Base-by-base conservation (phyloP, 1,284 basidiomycete genomes). In the Neotropicomus parvogracilis region DNA sequence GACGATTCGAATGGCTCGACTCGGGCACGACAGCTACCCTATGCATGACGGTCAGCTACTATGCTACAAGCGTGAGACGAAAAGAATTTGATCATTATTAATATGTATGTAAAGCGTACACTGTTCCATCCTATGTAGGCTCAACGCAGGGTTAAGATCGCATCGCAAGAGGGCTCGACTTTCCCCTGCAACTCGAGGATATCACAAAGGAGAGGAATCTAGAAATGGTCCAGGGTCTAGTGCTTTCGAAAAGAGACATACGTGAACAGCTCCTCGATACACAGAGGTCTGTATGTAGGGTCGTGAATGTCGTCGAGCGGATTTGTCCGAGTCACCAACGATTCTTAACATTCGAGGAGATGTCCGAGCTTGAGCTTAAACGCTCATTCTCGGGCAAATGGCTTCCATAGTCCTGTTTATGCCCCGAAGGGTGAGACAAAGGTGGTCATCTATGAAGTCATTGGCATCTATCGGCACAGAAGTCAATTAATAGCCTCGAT, bases 171-270 rank as follows among this genome's bases (percentile, higher is more conserved):
- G 26, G 56, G 58, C 52, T 75, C 60, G 55, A 58, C 73, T 70
- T 31, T 59, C 60, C 20, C 70, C 62, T 16, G 62, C 53, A 45
- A 69, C 64, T 32, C 69, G 62, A 54, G 71, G 19, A 78, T 69
- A 48, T 71, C 73, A 32, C 71, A 64, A 13, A 76, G 66, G 21
- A 77, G 65, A 44, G 74, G 59, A 52, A 74, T 75, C 75, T 75
- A 46, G 32, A 38, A 49, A 33, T 26, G 21, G 17, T 29, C 44
- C 40, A 44, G 43, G 46, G 40, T 53, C 42, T 49, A 45, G 50
- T 52, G 52, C 54, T 34, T 56, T 53, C 40, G 35, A 53, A 50
- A 42, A 40, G 49, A 47, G 53, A 58, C 65, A 45, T 33, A 70
- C 70, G 65, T 69, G 64, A 46, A 59, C 61, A 29, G 53, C 56